phyloP scores from a whole-genome alignment of 371 early-diverging fungal species.

The Mortierella polycephala region DNA sequence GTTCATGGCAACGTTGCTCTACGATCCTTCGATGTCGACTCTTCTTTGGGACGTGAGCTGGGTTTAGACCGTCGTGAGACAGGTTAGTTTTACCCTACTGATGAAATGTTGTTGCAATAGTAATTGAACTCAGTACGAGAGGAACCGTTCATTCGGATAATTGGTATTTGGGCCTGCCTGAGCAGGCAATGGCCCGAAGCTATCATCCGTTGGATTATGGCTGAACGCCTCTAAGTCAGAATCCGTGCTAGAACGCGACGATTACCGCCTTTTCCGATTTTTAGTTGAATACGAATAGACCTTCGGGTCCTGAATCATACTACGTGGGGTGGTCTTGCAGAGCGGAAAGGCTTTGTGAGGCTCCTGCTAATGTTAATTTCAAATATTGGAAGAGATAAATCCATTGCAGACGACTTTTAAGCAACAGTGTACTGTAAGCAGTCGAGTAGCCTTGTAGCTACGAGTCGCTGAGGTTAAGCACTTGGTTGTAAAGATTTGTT shows the following conservation, averaged over 20 bases:
- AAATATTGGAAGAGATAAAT: conserved; percentile 1
- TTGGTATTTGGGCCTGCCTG: conserved; percentile 8
- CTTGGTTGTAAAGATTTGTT: too few species aligned
- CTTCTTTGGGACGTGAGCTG: neutral
- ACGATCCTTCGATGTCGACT: neutral
- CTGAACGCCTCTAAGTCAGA: conserved; percentile 10
- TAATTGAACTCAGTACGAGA: conserved; percentile 5
- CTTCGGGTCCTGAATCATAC: too few species aligned
- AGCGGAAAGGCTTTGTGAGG: conserved; percentile 10
- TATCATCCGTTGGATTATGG: conserved; percentile 12
- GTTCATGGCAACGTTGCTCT: conserved; percentile 4
- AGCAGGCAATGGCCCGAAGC: conserved; percentile 11
- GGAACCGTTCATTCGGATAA: conserved; percentile 5
- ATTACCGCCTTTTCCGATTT: too few species aligned
- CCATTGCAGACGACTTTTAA: conserved; percentile 13
- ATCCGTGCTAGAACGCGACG: conserved; percentile 9
- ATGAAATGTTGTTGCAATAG: conserved; percentile 8
- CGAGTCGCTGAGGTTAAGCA: too few species aligned
- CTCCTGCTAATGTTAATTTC: conserved; percentile 9
- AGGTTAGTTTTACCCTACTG: conserved; percentile 9
- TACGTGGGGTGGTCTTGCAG: conserved; percentile 1
- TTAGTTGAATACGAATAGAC: conserved; percentile 13
- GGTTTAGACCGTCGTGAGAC: neutral
- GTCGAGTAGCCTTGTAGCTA: conserved; percentile 3
- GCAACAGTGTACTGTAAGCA: too few species aligned